Base-by-base conservation (phyloP, 345 rosid genomes). In the Zanthoxylum bungeanum region DNA sequence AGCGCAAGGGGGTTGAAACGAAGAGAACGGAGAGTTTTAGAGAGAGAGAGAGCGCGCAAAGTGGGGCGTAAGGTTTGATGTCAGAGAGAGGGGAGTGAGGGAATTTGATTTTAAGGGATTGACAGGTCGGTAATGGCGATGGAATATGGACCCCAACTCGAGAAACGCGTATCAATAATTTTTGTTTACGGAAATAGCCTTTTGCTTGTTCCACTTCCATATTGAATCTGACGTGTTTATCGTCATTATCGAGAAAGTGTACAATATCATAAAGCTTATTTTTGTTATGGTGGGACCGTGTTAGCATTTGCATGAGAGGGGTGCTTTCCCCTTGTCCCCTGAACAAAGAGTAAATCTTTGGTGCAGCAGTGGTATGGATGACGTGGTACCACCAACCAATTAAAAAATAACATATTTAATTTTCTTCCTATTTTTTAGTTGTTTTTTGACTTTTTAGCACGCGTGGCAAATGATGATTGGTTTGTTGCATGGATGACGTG, bases 131-230 rank as follows among this genome's bases (percentile, higher is more conserved):
- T n/a, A n/a, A n/a, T 80, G 83, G 85, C 83, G 84, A 84, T 75
- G 82, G 91, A 87, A 83, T 86, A 86, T 85, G 91, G 88, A 89
- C 86, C 92, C 83, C 93, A 77, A n/a, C n/a, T n/a, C n/a, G 79
- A 58, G 89, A 83, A 91, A 89, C 91, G 93, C 95, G 97, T 88
- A 88, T 83, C 92, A 72, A 77, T 76, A 87, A 75, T 85, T 79
- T 80, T 83, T 2, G 44, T 70, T 86, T 44, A 79, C 91, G 0
- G 0, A 25, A 72, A 44, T 78, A 27, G 55, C 88, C 52, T 42
- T 60, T 44, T 40, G 55, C 70, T 66, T 65, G 39, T 69, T 72
- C 72, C 60, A 7, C 70, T n/a, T n/a, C n/a, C n/a, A n/a, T n/a
- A 63, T 57, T 70, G 75, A 36, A 36, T 63, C 77, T 75, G 80